Percentiles rank a stretch among this genome's conserved stretches.
Evolutionary conservation across 148 eudicot genomes (phyloP).

Genomic region (Rhododendron ferrugineum): DNA sequence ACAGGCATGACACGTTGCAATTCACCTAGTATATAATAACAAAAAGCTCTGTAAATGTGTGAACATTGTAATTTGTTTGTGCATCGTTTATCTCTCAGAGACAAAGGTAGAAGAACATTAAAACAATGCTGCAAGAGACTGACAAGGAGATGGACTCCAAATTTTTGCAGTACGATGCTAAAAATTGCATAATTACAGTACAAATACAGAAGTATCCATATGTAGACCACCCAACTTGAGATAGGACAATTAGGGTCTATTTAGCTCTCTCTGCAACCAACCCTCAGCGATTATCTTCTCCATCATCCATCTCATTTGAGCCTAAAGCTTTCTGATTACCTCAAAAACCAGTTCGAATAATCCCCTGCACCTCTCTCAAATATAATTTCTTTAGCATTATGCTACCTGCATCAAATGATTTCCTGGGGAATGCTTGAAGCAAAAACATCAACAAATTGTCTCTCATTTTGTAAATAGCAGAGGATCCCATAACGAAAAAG

Average conservation of each 20-base stretch:
- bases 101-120: too few species aligned
- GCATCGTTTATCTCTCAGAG: too few species aligned
- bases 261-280: not conserved
- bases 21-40: too few species aligned
- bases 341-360: not conserved
- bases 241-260: not conserved
- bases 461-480: not conserved
- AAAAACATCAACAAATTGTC: not conserved
- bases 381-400: not conserved
- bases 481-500: not conserved
- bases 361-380: not conserved
- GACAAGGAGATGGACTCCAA: too few species aligned
- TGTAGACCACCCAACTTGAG: not conserved
- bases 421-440: not conserved
- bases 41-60: too few species aligned
- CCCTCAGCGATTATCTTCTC: not conserved
- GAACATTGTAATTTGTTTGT: too few species aligned
- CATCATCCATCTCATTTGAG: constrained; percentile 1
- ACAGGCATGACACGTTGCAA: too few species aligned
- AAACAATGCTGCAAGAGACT: too few species aligned
- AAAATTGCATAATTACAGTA: constrained; percentile 9
- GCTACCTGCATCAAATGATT: not conserved
- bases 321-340: not conserved
- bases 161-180: not conserved
- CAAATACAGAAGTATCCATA: not conserved